Conservation (phyloP, 169 alveolate species). For the Cyclospora cayetanensis region DNA sequence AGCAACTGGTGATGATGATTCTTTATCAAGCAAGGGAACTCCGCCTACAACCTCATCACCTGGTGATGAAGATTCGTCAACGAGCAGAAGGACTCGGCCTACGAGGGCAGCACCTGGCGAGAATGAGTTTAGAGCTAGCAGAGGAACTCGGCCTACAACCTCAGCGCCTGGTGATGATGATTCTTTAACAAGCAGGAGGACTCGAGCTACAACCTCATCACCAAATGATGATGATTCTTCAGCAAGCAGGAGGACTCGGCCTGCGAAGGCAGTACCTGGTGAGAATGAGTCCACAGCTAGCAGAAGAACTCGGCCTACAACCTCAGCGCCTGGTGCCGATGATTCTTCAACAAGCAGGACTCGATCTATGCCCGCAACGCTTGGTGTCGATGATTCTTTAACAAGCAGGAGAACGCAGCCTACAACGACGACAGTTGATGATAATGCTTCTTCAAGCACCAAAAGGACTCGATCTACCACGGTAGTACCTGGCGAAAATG, state of each 20-base stretch:
- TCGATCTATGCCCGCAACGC: not conserved
- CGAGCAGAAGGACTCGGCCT: not conserved
- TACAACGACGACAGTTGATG: not conserved
- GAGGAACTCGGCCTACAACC: not conserved
- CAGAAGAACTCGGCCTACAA: not conserved
- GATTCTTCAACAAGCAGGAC: not conserved
- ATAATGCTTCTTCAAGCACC: not conserved
- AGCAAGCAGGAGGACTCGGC: not conserved
- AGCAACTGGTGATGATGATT: not conserved
- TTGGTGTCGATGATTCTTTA: not conserved
- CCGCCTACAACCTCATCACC: not conserved
- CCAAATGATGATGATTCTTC: not conserved
- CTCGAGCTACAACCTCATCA: not conserved
- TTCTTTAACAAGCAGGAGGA: not conserved
- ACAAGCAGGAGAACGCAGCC: not conserved
- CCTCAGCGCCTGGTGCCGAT: not conserved
- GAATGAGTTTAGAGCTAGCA: not conserved
- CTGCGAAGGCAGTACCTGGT: not conserved
- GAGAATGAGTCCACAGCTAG: not conserved
- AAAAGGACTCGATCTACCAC: not conserved
- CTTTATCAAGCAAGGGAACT: not conserved
- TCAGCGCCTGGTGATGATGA: not conserved
- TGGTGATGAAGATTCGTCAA: not conserved
- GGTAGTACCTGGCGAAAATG: not conserved
- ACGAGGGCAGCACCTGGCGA: not conserved